These are phyloP conservation scores for Pythium biforme DNA, from an alignment of 352 stramenopile genomes.

Conservation along the genomic window DNA sequence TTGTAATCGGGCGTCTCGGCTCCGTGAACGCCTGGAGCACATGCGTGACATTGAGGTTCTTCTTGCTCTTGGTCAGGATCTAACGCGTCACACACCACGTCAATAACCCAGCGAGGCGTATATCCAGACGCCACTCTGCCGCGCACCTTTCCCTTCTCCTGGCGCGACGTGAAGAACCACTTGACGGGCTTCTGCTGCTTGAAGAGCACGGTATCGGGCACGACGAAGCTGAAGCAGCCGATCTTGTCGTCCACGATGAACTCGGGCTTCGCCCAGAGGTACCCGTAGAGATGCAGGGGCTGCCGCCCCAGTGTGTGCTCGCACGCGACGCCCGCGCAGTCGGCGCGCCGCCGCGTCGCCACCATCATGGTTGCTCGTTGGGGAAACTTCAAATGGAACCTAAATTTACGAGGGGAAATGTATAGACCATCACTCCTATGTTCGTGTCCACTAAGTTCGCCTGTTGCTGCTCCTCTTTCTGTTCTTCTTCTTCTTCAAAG, in stretches of 20 bases:
- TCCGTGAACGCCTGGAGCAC: conserved; percentile 53
- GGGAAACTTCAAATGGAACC: neutral
- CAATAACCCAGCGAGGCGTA: neutral
- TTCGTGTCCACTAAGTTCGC: conserved; percentile 6
- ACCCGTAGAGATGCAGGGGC: conserved; percentile 60
- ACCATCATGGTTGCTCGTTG: neutral
- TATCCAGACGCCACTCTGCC: too few relatives aligned
- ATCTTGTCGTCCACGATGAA: conserved; percentile 20
- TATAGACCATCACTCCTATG: conserved; percentile 4
- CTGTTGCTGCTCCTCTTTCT: neutral
- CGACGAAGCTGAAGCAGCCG: conserved; percentile 41
- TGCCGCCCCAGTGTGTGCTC: conserved; percentile 63
- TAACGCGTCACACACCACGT: conserved; percentile 14
- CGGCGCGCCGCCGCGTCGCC: conserved; percentile 16
- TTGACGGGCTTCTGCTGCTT: conserved; percentile 64
- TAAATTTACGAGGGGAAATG: neutral
- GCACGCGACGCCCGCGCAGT: conserved; percentile 61
- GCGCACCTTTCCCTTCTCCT: conserved; percentile 60
- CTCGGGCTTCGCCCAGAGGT: conserved; percentile 52
- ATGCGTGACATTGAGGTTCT: conserved; percentile 42
- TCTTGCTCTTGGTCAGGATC: conserved; percentile 68
- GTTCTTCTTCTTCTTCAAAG: conserved; percentile 18
- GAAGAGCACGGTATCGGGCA: conserved; percentile 73
- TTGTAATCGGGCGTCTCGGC: conserved; percentile 20
- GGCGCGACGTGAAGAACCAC: conserved; percentile 75